Percentiles rank a stretch among this genome's conserved stretches.
These are phyloP conservation scores for Breviolum minutum DNA, from an alignment of 73 alveolate species.

Conservation along the genomic window DNA sequence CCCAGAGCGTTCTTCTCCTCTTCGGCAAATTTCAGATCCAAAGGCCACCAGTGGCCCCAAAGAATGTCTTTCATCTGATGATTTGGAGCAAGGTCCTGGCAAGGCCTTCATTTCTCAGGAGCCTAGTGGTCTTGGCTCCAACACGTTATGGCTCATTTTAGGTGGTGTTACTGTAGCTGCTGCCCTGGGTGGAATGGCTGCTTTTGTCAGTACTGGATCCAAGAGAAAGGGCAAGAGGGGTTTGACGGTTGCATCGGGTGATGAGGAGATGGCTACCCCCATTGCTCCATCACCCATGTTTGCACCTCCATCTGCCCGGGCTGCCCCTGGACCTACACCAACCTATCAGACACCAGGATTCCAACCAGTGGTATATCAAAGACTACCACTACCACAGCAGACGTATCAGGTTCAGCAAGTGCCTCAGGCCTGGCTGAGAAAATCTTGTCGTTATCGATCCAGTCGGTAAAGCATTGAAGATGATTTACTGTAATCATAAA, in stretches of 20 bases:
- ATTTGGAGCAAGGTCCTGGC: neutral
- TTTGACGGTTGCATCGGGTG: neutral
- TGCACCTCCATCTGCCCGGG: neutral
- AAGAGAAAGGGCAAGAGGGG: neutral
- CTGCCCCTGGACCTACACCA: neutral
- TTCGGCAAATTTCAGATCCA: neutral
- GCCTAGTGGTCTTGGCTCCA: neutral
- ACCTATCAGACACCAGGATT: neutral
- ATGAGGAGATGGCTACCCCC: neutral
- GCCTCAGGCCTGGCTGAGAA: neutral
- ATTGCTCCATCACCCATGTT: neutral
- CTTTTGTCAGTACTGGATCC: neutral
- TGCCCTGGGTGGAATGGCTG: conserved; percentile 9
- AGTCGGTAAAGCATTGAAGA: neutral
- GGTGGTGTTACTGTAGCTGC: conserved; percentile 8
- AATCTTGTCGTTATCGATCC: neutral
- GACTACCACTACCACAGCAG: neutral
- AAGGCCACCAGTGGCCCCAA: conserved; percentile 13
- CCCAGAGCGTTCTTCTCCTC: neutral
- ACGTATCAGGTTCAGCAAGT: neutral
- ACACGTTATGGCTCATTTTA: conserved; percentile 18
- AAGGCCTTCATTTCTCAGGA: neutral
- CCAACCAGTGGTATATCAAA: neutral
- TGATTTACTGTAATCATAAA: too few species aligned
- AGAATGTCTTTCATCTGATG: neutral